Base-by-base conservation (phyloP, 352 stramenopile genomes). In the Phytophthora pistaciae region DNA sequence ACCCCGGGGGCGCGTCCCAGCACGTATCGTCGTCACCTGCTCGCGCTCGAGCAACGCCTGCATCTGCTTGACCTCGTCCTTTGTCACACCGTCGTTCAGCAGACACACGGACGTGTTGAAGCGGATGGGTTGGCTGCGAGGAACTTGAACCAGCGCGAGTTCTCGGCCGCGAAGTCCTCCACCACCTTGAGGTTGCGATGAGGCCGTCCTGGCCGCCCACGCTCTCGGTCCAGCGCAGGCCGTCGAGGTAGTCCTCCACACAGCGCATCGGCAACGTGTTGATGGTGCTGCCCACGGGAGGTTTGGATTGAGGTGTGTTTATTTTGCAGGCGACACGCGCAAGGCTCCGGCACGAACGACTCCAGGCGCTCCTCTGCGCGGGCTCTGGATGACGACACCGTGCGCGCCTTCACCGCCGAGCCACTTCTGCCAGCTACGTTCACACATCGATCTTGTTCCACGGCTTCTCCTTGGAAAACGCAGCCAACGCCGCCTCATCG, bases 351-450 rank as follows among this genome's bases (percentile, higher is more conserved):
- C 55, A 93, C 94, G 77, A 97, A 99, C n/a, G 88, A 93, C 83
- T 99, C 98, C 42, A 99, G 91, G 10, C 98, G 93, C 76, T 99
- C 95, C 31, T 99, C 95, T 8, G 98, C 98, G 88, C 1, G 98
- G 98, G 63, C 90, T 98, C 42, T 99, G 72, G 60, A 99, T 98
- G 46, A 99, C 80, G 71, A 99, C 91, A 66, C 98, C 98, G 76
- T 99, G 98, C 53, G 84, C 98, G 57, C 97, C 98, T 85, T 99
- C 98, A 44, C 98, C 98, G 25, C 98, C 98, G 10, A 99, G 87
- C 44, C 99, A 98, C 86, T 99, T 99, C 82, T 99, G 98, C 97
- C 98, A 99, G 54, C 95, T 99, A 99, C 65, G 98, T 99, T 58
- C 95, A 99, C 57, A 99, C 96, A 79, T 99, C 98, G 57, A 99